phyloP scores from a whole-genome alignment of 2,329 filamentous ascomycete species.

The Hypoxylon sp. region DNA sequence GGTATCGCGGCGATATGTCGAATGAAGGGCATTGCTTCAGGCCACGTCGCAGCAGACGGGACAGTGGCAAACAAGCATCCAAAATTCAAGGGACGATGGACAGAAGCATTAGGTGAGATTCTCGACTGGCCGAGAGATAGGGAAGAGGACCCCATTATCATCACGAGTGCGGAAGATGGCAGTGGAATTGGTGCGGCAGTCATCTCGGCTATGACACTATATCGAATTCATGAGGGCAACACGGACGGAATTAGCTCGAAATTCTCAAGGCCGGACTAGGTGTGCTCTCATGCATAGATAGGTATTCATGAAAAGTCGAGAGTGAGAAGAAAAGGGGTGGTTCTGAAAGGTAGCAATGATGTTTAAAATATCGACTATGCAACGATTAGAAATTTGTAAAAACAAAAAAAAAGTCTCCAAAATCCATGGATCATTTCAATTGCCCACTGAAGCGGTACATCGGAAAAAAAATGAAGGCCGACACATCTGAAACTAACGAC shows the following conservation, averaged over 20 bases:
- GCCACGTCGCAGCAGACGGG: constrained; percentile 95
- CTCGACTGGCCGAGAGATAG: constrained; percentile 90
- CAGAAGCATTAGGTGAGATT: constrained; percentile 90
- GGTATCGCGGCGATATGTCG: constrained; percentile 96
- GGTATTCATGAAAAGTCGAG: too few relatives aligned
- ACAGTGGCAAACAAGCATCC: constrained; percentile 99
- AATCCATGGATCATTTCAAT: background rate
- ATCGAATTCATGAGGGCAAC: constrained; percentile 73
- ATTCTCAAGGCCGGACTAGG: background rate
- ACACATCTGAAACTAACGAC: background rate
- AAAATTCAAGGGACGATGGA: constrained; percentile 93
- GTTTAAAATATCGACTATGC: too few relatives aligned
- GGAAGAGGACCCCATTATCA: constrained; percentile 87
- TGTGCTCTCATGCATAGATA: too few relatives aligned
- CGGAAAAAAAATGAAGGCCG: background rate
- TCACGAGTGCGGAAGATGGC: constrained; percentile 92
- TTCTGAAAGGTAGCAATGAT: too few relatives aligned
- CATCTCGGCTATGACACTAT: constrained; percentile 81
- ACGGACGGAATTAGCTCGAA: constrained; percentile 66
- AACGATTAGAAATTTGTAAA: too few relatives aligned
- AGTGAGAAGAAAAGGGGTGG: too few relatives aligned
- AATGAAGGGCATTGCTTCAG: constrained; percentile 89
- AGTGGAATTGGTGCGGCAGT: constrained; percentile 94
- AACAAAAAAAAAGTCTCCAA: too few relatives aligned
- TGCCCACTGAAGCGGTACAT: background rate